Percentiles rank a stretch among this genome's conserved stretches.
These are phyloP conservation scores for Rhizophagus clarus DNA, from an alignment of 192 early-diverging fungal species.

Conservation along the genomic window DNA sequence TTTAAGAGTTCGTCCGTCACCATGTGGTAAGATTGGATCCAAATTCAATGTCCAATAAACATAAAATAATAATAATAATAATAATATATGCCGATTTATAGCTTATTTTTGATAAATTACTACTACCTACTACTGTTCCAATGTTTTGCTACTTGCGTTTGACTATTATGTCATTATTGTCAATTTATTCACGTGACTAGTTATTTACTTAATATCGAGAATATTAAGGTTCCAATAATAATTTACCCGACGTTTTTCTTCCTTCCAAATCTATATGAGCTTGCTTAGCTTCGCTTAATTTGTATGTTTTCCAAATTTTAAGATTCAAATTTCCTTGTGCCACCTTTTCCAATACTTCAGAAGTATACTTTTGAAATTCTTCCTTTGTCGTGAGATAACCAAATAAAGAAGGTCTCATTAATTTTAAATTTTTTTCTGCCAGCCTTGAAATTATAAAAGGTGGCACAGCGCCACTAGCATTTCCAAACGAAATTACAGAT, in stretches of 20 bases:
- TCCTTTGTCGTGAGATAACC: conserved; percentile 67
- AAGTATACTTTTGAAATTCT: conserved; percentile 64
- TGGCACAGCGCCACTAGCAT: conserved; percentile 79
- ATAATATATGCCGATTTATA: no score
- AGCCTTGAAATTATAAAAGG: conserved; percentile 62
- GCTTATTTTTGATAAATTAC: no score
- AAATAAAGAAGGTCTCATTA: conserved; percentile 77
- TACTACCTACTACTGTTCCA: no score
- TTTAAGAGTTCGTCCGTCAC: no score
- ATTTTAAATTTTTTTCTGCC: conserved; percentile 67
- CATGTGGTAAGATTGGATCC: no score
- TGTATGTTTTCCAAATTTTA: conserved; percentile 75
- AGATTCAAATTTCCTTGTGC: conserved; percentile 62
- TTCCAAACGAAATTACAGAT: conserved; percentile 84
- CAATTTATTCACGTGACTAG: no score
- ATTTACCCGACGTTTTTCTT: conserved; percentile 73
- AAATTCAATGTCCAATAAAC: no score
- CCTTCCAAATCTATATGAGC: conserved; percentile 81
- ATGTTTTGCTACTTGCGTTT: no score
- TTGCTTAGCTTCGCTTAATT: conserved; percentile 67
- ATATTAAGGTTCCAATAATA: conserved; percentile 48
- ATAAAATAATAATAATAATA: no score
- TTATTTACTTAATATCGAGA: no score
- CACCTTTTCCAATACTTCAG: conserved; percentile 65
- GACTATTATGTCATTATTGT: no score